Base-by-base conservation (phyloP, 352 stramenopile genomes). In the Phytophthora ramorum region DNA sequence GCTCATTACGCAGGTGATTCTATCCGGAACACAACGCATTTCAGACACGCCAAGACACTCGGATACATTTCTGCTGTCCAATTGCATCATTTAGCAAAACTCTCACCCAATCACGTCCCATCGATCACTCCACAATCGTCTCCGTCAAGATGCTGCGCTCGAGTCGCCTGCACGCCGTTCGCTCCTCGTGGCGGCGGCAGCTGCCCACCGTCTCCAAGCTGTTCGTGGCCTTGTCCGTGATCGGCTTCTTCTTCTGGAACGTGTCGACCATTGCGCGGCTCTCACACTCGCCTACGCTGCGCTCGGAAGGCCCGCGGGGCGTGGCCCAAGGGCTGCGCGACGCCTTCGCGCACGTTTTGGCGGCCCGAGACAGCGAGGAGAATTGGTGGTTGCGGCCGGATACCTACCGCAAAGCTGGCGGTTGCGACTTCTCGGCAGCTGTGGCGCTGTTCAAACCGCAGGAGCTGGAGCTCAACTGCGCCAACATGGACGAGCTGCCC, bases 381-480 rank as follows among this genome's bases (percentile, higher is more conserved):
- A 58, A 75, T 22, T 89, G 79, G 81, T 92, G 86, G 62, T 57
- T 92, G 35, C 54, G 79, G 2, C 81, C 83, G 2, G 58, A 83
- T 16, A 50, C 52, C 3, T 89, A 90, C 43, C 51, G 69, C 30
- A 78, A 71, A 59, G 65, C 80, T 78, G 77, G 41, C 20, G 83
- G 85, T 1, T 93, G 85, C 40, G 83, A 92, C 43, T 91, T 93
- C 46, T 89, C 81, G 2, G 66, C 68, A 12, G 78, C 78, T 1
- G 81, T 93, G 35, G 46, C 58, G 17, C 46, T 79, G 44, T 90
- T 93, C 43, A 76, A 85, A 17, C 85, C 85, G 0, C 66, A 79
- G 9, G 49, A 89, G 30, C 53, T 93, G 17, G 76, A 88, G 54
- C 81, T 93, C 45, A 89, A 91, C 38, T 93, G 85, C 46, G 73